Conservation (phyloP, 2,329 filamentous ascomycete genomes). For the Periconia macrospinosa region DNA sequence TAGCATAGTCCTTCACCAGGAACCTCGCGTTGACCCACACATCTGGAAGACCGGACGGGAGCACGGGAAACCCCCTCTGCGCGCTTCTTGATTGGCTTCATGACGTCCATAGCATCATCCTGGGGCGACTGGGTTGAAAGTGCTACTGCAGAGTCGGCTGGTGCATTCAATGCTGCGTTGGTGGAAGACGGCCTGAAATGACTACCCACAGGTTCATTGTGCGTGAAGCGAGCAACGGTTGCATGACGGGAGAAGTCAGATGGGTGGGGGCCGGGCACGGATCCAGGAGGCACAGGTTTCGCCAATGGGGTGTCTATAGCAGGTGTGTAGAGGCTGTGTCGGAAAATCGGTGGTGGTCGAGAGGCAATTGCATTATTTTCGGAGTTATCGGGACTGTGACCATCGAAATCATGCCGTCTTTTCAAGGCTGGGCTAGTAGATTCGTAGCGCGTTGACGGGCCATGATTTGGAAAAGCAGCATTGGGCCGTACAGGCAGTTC, state of each 20-base stretch:
- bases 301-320: conserved; percentile 24
- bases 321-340: conserved; percentile 20
- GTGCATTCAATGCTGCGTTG: conserved; percentile 19
- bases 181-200: conserved; percentile 28
- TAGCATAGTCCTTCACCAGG: conserved; percentile 81
- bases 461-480: conserved; percentile 20
- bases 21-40: conserved; percentile 56
- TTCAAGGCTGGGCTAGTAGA: conserved; percentile 39
- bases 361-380: conserved; percentile 31
- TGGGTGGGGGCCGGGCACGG: conserved; percentile 21
- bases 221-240: conserved; percentile 22
- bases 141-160: conserved; percentile 21
- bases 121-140: conserved; percentile 20
- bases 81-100: conserved; percentile 35
- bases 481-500: conserved; percentile 25
- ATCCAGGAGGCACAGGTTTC: conserved; percentile 24
- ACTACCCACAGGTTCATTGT: conserved; percentile 22
- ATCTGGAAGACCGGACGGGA: conserved; percentile 36
- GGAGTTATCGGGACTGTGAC: conserved; percentile 27
- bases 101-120: conserved; percentile 34
- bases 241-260: conserved; percentile 27
- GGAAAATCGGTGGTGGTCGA: conserved; percentile 33
- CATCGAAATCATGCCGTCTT: conserved; percentile 39
- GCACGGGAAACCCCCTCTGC: conserved; percentile 37
- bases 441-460: conserved; percentile 27